These are phyloP conservation scores for Avena atlantica DNA, from an alignment of 176 grass and related monocot genomes.

Conservation along the genomic window DNA sequence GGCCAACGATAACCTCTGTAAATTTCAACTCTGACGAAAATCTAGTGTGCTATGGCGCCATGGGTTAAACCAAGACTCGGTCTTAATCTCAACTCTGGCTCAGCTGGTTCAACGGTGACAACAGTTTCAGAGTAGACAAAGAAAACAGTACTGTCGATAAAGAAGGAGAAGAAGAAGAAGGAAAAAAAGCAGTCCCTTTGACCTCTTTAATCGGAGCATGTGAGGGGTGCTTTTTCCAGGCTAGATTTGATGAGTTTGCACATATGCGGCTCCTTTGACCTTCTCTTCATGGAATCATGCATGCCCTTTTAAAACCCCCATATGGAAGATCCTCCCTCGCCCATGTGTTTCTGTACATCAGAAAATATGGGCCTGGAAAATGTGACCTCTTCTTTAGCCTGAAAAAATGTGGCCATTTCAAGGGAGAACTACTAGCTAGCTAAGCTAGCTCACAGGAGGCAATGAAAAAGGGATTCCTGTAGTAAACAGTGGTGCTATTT, in stretches of 20 bases:
- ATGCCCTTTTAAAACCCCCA: neutral
- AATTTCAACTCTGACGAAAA: neutral
- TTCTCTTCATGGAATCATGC: neutral
- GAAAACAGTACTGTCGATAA: neutral
- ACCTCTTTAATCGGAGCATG: neutral
- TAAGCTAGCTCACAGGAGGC: no score
- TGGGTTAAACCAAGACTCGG: neutral
- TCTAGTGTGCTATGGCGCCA: neutral
- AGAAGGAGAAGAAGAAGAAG: neutral
- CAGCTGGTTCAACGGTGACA: neutral
- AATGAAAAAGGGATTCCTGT: no score
- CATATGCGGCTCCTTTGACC: neutral
- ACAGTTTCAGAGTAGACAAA: neutral
- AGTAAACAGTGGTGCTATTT: neutral
- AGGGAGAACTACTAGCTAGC: no score
- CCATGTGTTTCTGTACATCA: neutral
- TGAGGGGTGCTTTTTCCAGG: conserved; percentile 4
- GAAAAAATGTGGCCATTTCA: no score
- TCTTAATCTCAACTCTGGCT: neutral
- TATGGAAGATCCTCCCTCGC: neutral
- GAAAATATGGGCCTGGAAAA: neutral
- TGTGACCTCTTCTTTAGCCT: no score
- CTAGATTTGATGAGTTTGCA: neutral
- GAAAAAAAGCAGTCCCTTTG: neutral
- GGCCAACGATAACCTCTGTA: neutral